phyloP scores from a whole-genome alignment of 1,284 basidiomycete species.

The Hymenochaete sp. region DNA sequence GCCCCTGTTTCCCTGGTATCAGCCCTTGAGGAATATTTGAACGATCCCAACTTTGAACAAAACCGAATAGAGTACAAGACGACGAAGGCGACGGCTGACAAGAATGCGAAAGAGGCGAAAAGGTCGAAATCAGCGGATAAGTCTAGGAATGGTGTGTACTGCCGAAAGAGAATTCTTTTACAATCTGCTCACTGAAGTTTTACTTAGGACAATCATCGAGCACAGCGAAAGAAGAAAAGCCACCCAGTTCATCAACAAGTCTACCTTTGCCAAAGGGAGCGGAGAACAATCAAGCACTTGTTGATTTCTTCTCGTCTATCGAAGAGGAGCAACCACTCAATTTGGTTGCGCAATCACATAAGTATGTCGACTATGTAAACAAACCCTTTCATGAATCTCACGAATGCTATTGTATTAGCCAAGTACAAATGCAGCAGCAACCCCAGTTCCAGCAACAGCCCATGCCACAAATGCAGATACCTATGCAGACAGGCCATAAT shows the following conservation, averaged over 20 bases:
- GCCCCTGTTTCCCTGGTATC: constrained; percentile 91
- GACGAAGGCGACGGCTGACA: constrained; percentile 72
- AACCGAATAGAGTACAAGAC: constrained; percentile 88
- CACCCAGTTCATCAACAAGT: constrained; percentile 22
- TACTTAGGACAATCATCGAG: constrained; percentile 16
- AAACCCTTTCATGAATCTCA: not conserved
- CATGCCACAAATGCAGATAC: constrained; percentile 36
- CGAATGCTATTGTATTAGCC: not conserved
- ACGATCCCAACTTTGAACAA: constrained; percentile 93
- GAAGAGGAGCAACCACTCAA: constrained; percentile 75
- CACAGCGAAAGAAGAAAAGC: constrained; percentile 19
- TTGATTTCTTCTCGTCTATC: constrained; percentile 91
- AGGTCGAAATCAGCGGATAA: constrained; percentile 18
- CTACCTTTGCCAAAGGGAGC: constrained; percentile 7
- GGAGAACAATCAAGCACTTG: constrained; percentile 40
- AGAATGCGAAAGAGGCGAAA: constrained; percentile 30
- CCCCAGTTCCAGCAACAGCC: constrained; percentile 38
- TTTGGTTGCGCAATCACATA: constrained; percentile 56
- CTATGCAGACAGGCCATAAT: constrained; percentile 56
- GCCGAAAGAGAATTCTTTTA: not conserved
- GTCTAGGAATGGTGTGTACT: constrained; percentile 22
- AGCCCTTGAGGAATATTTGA: constrained; percentile 91
- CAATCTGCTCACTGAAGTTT: too few species aligned
- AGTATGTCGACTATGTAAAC: constrained; percentile 29
- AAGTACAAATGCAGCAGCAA: too few species aligned